Conservation (phyloP, 805 yeast species). For the Saccharomycopsis oosterbeekiorum region DNA sequence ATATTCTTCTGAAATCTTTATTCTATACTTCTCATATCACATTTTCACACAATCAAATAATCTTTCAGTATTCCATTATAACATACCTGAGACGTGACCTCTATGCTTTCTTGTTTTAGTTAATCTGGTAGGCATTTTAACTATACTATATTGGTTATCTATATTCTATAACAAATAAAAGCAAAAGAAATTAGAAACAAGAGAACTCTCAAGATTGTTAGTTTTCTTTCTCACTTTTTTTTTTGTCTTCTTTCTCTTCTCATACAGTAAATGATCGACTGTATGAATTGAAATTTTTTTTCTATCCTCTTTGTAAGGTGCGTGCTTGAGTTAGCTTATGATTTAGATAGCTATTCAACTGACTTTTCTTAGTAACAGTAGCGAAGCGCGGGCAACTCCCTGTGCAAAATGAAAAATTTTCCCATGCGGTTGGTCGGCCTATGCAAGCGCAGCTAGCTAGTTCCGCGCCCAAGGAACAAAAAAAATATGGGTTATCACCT, state of each 20-base stretch:
- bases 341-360: too few relatives aligned
- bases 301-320: not conserved
- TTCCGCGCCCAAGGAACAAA: too few relatives aligned
- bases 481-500: too few relatives aligned
- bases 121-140: constrained; percentile 94
- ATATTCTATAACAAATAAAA: not conserved
- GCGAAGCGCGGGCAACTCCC: too few relatives aligned
- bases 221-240: not conserved
- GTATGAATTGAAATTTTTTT: not conserved
- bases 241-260: not conserved
- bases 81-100: constrained; percentile 99
- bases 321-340: too few relatives aligned
- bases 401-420: too few relatives aligned
- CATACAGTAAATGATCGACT: not conserved
- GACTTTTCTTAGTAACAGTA: too few relatives aligned
- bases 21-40: not conserved
- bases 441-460: too few relatives aligned
- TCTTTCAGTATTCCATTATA: not conserved
- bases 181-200: constrained; percentile 3
- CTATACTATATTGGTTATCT: constrained; percentile 1
- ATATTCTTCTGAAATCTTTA: not conserved
- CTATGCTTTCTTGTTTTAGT: constrained; percentile 99
- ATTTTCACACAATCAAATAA: not conserved
- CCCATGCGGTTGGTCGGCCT: too few relatives aligned
- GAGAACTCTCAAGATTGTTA: constrained; percentile 1